Evolutionary conservation across 1,139 yeast genomes (phyloP).

Genomic region (Geotrichum citri-aurantii): DNA sequence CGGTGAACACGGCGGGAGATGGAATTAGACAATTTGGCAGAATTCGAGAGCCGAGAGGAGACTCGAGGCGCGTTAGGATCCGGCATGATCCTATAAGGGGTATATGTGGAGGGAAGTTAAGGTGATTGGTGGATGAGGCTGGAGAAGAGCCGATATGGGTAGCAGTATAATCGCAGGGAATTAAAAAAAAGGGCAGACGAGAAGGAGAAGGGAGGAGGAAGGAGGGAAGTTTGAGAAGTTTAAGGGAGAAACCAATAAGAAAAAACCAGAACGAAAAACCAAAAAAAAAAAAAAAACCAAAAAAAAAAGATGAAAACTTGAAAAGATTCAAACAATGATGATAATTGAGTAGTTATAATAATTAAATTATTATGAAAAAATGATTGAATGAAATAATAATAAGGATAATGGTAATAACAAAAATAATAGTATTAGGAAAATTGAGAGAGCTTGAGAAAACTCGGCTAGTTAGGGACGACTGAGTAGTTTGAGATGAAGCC

Average conservation of each 20-base stretch:
- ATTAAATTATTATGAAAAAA: not conserved
- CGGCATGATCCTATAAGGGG: constrained; percentile 10
- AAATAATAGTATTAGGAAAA: no score
- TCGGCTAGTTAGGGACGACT: no score
- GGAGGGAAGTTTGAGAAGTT: not conserved
- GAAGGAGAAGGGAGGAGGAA: not conserved
- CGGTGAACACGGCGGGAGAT: constrained; percentile 24
- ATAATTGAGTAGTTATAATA: not conserved
- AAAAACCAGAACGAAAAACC: not conserved
- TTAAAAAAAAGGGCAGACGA: not conserved
- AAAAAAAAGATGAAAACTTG: not conserved
- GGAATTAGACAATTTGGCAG: constrained; percentile 19
- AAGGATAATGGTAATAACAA: no score
- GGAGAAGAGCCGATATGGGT: not conserved
- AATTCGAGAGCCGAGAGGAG: constrained; percentile 18
- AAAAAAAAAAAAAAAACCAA: not conserved
- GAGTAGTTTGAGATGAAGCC: no score
- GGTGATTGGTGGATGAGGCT: not conserved
- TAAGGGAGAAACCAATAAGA: not conserved
- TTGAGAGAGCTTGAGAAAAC: not conserved
- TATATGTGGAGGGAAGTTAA: not conserved
- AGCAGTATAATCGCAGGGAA: no score
- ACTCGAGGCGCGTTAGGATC: constrained; percentile 16
- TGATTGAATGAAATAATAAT: not conserved
- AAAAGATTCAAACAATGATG: not conserved